These are phyloP conservation scores for Lachancea dasiensis DNA, from an alignment of 805 yeast species.

Conservation along the genomic window DNA sequence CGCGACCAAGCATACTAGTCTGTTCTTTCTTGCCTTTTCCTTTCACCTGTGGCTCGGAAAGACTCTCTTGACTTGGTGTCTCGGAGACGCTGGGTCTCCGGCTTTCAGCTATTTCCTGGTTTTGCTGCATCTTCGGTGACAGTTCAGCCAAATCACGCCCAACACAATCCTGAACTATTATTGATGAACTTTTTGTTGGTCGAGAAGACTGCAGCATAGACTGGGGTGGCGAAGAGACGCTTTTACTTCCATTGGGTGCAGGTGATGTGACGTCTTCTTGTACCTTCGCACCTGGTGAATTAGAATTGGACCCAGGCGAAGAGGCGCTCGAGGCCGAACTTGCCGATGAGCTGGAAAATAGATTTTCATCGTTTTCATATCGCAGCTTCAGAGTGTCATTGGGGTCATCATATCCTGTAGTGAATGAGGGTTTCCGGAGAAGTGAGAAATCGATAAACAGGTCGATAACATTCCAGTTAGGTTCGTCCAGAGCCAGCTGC, in stretches of 20 bases:
- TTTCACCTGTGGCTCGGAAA: not conserved
- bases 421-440: slow-evolving; percentile 3
- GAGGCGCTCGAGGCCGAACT: slow-evolving; percentile 1
- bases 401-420: slow-evolving; percentile 2
- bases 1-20: slow-evolving; percentile 13
- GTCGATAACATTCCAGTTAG: slow-evolving; percentile 27
- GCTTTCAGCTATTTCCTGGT: not conserved
- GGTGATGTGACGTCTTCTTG: not conserved
- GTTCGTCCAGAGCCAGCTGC: slow-evolving; percentile 32
- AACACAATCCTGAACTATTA: slow-evolving; percentile 8
- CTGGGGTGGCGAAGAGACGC: not conserved
- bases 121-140: not conserved
- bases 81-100: slow-evolving; percentile 2
- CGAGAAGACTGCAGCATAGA: not conserved
- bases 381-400: not conserved
- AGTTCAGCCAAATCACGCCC: slow-evolving; percentile 6
- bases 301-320: not conserved
- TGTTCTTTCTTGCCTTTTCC: slow-evolving; percentile 2
- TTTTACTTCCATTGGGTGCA: not conserved
- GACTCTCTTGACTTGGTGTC: slow-evolving; percentile 3
- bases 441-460: slow-evolving; percentile 22
- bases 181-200: not conserved
- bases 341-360: slow-evolving; percentile 3
- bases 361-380: not conserved
- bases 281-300: not conserved